phyloP scores from a whole-genome alignment of 2,329 filamentous ascomycete species.

The Trichoderma brevicompactum region DNA sequence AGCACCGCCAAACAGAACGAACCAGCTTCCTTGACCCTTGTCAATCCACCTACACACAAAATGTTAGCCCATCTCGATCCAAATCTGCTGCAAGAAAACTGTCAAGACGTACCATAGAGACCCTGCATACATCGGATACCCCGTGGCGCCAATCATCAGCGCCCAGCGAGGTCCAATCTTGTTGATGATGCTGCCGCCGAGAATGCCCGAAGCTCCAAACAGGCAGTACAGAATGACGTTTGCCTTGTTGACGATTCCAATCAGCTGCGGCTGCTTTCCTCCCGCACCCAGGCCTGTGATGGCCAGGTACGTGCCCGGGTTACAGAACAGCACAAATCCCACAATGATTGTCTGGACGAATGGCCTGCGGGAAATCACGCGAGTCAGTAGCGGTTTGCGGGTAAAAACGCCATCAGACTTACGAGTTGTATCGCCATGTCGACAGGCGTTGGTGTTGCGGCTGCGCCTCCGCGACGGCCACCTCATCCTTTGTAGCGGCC shows the following conservation, averaged over 20 bases:
- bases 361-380: neutral
- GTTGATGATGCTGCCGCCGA: conserved; percentile 32
- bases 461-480: conserved; percentile 16
- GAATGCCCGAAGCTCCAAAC: conserved; percentile 29
- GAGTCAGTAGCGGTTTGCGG: neutral
- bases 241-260: conserved; percentile 31
- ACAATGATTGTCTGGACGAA: conserved; percentile 70
- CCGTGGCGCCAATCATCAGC: conserved; percentile 27
- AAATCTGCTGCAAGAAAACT: conserved; percentile 56
- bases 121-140: conserved; percentile 28
- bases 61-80: conserved; percentile 61
- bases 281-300: conserved; percentile 35
- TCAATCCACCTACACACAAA: conserved; percentile 21
- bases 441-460: conserved; percentile 24
- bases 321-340: conserved; percentile 43
- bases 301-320: conserved; percentile 35
- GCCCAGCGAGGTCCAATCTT: conserved; percentile 27
- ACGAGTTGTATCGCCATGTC: conserved; percentile 27
- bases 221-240: conserved; percentile 32
- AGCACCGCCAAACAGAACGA: conserved; percentile 74
- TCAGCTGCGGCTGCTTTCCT: conserved; percentile 30
- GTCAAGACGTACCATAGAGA: conserved; percentile 35
- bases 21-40: conserved; percentile 42
- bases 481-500: conserved; percentile 8
- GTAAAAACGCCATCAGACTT: neutral